These are phyloP conservation scores for Sporothrix inflata DNA, from an alignment of 2,329 filamentous ascomycete genomes.

Conservation along the genomic window DNA sequence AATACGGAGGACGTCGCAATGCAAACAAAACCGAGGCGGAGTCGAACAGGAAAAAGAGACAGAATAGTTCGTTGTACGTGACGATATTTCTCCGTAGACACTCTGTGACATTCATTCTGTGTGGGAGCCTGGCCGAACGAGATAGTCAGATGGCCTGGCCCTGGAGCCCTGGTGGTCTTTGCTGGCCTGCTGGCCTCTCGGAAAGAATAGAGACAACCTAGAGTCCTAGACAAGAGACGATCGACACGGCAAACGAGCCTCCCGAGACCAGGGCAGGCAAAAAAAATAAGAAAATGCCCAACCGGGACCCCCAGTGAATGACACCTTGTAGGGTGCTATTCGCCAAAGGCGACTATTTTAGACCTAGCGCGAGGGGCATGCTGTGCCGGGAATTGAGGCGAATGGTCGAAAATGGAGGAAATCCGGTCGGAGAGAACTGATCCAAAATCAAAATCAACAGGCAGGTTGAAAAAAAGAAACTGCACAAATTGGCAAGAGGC, in stretches of 20 bases:
- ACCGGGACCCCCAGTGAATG: not conserved
- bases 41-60: not conserved
- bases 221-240: constrained; percentile 18
- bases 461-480: constrained; percentile 7
- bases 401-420: no score
- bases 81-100: not conserved
- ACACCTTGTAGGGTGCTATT: constrained; percentile 16
- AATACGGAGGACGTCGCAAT: no score
- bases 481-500: constrained; percentile 6
- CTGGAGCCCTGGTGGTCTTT: not conserved
- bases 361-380: not conserved
- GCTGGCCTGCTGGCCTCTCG: not conserved
- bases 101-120: not conserved
- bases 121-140: constrained; percentile 2
- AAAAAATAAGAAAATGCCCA: no score
- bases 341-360: constrained; percentile 22
- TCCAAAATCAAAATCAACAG: not conserved
- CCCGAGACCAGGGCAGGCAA: constrained; percentile 12
- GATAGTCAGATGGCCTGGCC: not conserved
- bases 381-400: not conserved
- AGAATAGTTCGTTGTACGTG: not conserved
- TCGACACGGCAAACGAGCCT: constrained; percentile 21
- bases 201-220: not conserved
- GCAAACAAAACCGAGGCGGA: not conserved
- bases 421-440: not conserved